Conservation (phyloP, 768 basidiomycete species). For the Leccinum boreale region DNA sequence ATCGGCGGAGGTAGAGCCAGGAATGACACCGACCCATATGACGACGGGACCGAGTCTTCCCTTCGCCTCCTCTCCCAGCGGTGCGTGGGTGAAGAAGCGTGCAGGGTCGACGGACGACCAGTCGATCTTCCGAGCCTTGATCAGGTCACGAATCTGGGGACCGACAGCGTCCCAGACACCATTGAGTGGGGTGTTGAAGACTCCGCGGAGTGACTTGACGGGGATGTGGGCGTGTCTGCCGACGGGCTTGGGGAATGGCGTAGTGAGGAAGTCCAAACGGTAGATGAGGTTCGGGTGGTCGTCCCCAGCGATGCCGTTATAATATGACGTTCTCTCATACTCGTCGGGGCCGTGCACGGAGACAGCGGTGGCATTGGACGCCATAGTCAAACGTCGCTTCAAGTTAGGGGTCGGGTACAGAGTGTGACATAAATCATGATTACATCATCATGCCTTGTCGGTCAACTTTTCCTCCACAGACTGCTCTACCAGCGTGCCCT, state of each 20-base stretch:
- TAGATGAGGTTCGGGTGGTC: neutral
- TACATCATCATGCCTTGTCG: neutral
- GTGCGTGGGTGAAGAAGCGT: neutral
- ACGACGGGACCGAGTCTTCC: neutral
- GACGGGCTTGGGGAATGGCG: neutral
- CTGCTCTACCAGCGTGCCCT: neutral
- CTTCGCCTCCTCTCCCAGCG: neutral
- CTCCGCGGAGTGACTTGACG: neutral
- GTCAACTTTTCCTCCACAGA: neutral
- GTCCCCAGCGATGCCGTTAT: neutral
- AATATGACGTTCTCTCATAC: neutral
- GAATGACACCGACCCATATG: neutral
- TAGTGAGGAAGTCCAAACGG: neutral
- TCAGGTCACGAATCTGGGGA: neutral
- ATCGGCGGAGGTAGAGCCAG: neutral
- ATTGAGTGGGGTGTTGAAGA: neutral
- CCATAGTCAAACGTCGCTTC: too few species aligned
- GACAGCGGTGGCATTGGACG: too few species aligned
- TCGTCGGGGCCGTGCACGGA: neutral
- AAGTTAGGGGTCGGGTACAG: too few species aligned
- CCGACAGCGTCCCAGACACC: neutral
- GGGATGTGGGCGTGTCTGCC: neutral
- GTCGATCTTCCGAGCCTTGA: neutral
- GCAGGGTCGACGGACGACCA: neutral
- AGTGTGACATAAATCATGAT: neutral